These are phyloP conservation scores for Penicillium diatomitis DNA, from an alignment of 495 filamentous ascomycete genomes.

Conservation along the genomic window DNA sequence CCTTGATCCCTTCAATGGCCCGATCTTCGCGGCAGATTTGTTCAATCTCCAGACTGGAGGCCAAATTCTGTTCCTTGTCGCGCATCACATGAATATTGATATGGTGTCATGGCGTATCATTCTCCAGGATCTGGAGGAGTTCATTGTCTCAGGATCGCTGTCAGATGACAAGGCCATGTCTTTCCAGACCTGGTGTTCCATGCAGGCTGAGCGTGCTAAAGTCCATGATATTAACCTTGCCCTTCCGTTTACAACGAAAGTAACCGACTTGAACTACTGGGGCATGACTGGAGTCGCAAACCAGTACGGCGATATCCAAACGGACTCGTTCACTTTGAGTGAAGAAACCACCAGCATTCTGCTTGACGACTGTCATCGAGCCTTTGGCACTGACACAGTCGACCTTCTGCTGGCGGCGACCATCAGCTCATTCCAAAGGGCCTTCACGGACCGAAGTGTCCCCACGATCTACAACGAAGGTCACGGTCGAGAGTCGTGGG, in stretches of 20 bases:
- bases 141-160: slow-evolving; percentile 37
- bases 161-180: slow-evolving; percentile 40
- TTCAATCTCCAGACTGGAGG: slow-evolving; percentile 44
- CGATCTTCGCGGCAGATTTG: slow-evolving; percentile 35
- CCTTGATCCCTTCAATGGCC: slow-evolving; percentile 34
- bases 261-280: slow-evolving; percentile 39
- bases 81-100: slow-evolving; percentile 63
- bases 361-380: slow-evolving; percentile 31
- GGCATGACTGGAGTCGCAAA: slow-evolving; percentile 41
- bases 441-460: slow-evolving; percentile 43
- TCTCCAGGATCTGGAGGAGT: slow-evolving; percentile 55
- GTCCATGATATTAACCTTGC: slow-evolving; percentile 8
- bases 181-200: slow-evolving; percentile 54
- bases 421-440: slow-evolving; percentile 38
- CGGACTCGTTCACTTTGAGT: slow-evolving; percentile 36
- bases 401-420: slow-evolving; percentile 46
- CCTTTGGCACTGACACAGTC: slow-evolving; percentile 42
- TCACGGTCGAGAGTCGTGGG: slow-evolving; percentile 48
- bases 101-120: slow-evolving; percentile 64
- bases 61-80: slow-evolving; percentile 53
- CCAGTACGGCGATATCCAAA: slow-evolving; percentile 38
- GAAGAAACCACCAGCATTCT: slow-evolving; percentile 34
- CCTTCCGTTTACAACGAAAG: slow-evolving; percentile 28
- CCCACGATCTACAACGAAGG: slow-evolving; percentile 50
- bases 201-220: slow-evolving; percentile 34